Conservation (phyloP, 192 early-diverging fungal genomes). For the Backusella luteola region DNA sequence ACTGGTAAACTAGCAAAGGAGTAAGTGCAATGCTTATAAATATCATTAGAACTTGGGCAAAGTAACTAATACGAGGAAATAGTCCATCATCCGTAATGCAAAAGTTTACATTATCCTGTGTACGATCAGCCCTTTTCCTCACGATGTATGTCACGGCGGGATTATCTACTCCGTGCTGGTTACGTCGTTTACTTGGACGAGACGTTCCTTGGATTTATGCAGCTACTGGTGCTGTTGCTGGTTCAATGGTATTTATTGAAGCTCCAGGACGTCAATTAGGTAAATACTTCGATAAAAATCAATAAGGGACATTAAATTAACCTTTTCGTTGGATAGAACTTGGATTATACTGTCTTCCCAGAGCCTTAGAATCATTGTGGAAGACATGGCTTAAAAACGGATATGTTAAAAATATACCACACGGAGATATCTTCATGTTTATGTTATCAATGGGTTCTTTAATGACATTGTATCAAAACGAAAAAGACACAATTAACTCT, state of each 20-base stretch:
- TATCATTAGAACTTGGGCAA: background rate
- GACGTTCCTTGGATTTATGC: conserved; percentile 53
- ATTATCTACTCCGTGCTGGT: conserved; percentile 50
- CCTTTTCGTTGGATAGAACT: conserved; percentile 53
- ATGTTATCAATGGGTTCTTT: conserved; percentile 70
- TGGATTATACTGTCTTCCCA: conserved; percentile 80
- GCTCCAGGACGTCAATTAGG: conserved; percentile 55
- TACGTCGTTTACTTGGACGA: conserved; percentile 47
- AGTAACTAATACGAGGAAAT: background rate
- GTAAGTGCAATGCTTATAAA: conserved; percentile 19
- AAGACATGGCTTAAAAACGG: conserved; percentile 49
- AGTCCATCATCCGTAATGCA: conserved; percentile 41
- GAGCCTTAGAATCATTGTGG: conserved; percentile 72
- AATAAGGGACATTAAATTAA: background rate
- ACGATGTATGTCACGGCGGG: conserved; percentile 49
- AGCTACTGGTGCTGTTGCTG: conserved; percentile 52
- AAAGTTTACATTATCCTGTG: conserved; percentile 51
- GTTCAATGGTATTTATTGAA: conserved; percentile 61
- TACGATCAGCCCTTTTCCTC: conserved; percentile 61
- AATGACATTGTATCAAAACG: conserved; percentile 83
- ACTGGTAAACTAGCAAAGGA: conserved; percentile 21
- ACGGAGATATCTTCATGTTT: conserved; percentile 74
- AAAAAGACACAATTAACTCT: conserved; percentile 65
- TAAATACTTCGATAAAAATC: conserved; percentile 1
- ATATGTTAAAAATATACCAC: conserved; percentile 55